Percentiles rank a stretch among this genome's conserved stretches.
phyloP scores from a whole-genome alignment of 768 basidiomycete genomes.

The Suillus placidus region DNA sequence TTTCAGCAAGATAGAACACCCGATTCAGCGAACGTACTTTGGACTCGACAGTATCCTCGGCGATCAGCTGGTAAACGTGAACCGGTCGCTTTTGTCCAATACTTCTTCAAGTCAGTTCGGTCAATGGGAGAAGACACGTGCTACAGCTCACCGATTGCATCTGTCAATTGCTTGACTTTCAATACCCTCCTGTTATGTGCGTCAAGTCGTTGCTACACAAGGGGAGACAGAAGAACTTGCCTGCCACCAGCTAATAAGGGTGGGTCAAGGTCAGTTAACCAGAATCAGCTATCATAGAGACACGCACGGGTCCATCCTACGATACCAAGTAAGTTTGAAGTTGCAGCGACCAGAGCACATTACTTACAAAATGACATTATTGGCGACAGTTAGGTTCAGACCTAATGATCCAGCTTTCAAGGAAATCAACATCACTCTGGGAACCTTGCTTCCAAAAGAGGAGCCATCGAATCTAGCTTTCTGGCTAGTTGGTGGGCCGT shows the following conservation, averaged over 20 bases:
- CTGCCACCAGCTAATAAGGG: slow-evolving; percentile 72
- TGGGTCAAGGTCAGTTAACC: slow-evolving; percentile 5
- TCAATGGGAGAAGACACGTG: slow-evolving; percentile 6
- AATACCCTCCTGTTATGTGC: slow-evolving; percentile 62
- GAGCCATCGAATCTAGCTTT: slow-evolving; percentile 24
- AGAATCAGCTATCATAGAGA: slow-evolving; percentile 11
- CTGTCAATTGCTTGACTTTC: slow-evolving; percentile 84
- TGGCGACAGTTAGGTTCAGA: slow-evolving; percentile 85
- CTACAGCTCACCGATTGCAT: slow-evolving; percentile 60
- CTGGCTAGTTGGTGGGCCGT: slow-evolving; percentile 9
- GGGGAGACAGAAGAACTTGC: slow-evolving; percentile 29
- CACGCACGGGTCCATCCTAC: slow-evolving; percentile 82
- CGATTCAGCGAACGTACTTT: slow-evolving; percentile 51
- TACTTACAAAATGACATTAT: slow-evolving; percentile 80
- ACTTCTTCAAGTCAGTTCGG: slow-evolving; percentile 27
- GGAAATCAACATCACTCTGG: slow-evolving; percentile 84
- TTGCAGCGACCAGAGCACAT: background rate
- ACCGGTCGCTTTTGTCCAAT: slow-evolving; percentile 86
- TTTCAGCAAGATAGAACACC: background rate
- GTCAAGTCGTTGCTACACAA: slow-evolving; percentile 16
- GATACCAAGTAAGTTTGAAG: slow-evolving; percentile 14
- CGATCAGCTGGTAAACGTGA: slow-evolving; percentile 87
- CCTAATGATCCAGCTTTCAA: slow-evolving; percentile 87
- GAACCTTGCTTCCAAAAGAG: slow-evolving; percentile 46
- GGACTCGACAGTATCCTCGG: slow-evolving; percentile 86